Evolutionary conservation across 306 rosid genomes (phyloP).

Genomic region (Heteromeles arbutifolia): DNA sequence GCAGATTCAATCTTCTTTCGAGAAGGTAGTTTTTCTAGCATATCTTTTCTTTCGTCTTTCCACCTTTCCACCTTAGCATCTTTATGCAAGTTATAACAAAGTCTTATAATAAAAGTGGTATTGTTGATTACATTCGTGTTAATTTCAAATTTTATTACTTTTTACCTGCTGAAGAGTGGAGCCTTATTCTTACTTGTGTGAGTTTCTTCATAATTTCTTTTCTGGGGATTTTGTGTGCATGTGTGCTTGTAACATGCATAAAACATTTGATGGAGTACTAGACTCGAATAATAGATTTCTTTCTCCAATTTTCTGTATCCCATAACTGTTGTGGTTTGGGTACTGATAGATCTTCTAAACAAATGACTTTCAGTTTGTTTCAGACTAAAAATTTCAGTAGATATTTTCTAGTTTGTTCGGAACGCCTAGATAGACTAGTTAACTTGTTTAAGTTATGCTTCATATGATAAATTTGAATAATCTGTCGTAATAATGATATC

Average conservation of each 20-base stretch:
- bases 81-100: neutral
- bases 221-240: neutral
- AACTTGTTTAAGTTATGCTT: neutral
- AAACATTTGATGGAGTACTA: neutral
- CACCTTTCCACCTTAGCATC: slow-evolving; percentile 3
- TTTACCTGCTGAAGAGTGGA: neutral
- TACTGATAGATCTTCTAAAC: neutral
- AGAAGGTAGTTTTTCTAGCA: slow-evolving; percentile 48
- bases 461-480: neutral
- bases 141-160: neutral
- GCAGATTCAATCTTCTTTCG: slow-evolving; percentile 67
- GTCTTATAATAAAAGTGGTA: neutral
- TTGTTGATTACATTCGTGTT: neutral
- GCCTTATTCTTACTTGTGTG: neutral
- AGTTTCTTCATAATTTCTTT: neutral
- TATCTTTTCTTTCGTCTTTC: neutral
- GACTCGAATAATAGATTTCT: neutral
- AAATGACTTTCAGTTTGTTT: neutral
- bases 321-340: neutral
- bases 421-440: neutral
- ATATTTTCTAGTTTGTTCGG: neutral
- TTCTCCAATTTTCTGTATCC: neutral
- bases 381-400: neutral
- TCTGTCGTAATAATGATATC: neutral
- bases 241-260: neutral